A percentile compares a stretch with the other conserved stretches of the same genome.
Evolutionary conservation across 2,329 filamentous ascomycete genomes (phyloP).

Genomic region (Zelopaecilomyces penicillatus): DNA sequence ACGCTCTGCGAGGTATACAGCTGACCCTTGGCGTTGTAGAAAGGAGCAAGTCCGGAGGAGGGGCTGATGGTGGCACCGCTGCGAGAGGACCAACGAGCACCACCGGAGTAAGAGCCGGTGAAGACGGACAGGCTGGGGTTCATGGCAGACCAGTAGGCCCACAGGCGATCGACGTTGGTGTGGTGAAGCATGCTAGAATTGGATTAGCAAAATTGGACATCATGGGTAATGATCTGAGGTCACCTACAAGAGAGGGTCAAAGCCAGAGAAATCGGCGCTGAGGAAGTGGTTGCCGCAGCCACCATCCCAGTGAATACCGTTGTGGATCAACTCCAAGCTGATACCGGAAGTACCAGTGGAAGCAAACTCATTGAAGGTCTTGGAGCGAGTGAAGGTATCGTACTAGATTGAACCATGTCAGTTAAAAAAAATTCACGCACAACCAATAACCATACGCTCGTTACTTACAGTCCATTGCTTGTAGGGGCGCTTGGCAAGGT

Average conservation of each 20-base stretch:
- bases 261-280: constrained; percentile 31
- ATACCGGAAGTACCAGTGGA: constrained; percentile 25
- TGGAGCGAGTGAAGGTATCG: constrained; percentile 29
- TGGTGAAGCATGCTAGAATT: constrained; percentile 35
- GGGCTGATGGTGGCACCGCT: constrained; percentile 31
- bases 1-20: constrained; percentile 36
- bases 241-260: constrained; percentile 37
- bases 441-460: neutral
- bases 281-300: constrained; percentile 35
- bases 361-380: constrained; percentile 27
- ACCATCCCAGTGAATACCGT: constrained; percentile 32
- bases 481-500: constrained; percentile 25
- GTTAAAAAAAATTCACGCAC: neutral
- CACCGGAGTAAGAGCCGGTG: constrained; percentile 23
- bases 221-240: neutral
- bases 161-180: constrained; percentile 56
- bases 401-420: constrained; percentile 24
- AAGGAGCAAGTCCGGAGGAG: constrained; percentile 41
- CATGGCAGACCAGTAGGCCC: constrained; percentile 46
- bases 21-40: constrained; percentile 30
- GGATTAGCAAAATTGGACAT: neutral
- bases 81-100: constrained; percentile 32
- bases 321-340: constrained; percentile 37
- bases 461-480: constrained; percentile 33
- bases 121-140: constrained; percentile 27